These are phyloP conservation scores for Talaromyces sp. DNA, from an alignment of 2,329 filamentous ascomycete species.

Conservation along the genomic window DNA sequence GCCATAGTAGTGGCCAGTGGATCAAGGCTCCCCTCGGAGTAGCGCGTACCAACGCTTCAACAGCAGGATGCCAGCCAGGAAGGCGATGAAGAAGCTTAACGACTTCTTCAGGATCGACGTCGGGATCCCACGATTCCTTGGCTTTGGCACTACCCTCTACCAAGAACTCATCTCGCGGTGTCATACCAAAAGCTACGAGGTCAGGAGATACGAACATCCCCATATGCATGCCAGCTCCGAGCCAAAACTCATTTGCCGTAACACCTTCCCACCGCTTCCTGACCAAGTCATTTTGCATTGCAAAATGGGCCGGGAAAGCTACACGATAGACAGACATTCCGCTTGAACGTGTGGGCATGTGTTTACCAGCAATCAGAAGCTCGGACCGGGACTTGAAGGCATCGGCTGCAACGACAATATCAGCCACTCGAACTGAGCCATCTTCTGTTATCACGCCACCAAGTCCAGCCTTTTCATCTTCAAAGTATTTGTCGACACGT, in stretches of 20 bases:
- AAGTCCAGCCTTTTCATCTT: neutral
- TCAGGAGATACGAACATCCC: neutral
- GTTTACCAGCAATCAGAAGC: neutral
- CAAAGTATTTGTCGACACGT: neutral
- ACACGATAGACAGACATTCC: neutral
- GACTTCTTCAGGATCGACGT: constrained; percentile 17
- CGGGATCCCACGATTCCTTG: neutral
- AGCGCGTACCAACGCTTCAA: neutral
- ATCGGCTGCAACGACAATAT: constrained; percentile 9
- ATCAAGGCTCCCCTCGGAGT: neutral
- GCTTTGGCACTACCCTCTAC: neutral
- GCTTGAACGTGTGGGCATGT: neutral
- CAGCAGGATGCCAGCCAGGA: neutral
- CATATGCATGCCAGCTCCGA: neutral
- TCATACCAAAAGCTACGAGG: neutral
- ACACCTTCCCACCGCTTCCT: neutral
- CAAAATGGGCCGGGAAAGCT: neutral
- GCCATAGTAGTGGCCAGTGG: constrained; percentile 4
- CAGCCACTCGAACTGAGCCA: neutral
- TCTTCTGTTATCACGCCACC: neutral
- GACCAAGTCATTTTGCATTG: neutral
- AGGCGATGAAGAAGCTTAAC: neutral
- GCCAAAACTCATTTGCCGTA: neutral
- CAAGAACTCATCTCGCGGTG: neutral
- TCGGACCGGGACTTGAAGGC: neutral